Evolutionary conservation across 2,329 filamentous ascomycete species (phyloP).

Genomic region (Xylaria polymorpha): DNA sequence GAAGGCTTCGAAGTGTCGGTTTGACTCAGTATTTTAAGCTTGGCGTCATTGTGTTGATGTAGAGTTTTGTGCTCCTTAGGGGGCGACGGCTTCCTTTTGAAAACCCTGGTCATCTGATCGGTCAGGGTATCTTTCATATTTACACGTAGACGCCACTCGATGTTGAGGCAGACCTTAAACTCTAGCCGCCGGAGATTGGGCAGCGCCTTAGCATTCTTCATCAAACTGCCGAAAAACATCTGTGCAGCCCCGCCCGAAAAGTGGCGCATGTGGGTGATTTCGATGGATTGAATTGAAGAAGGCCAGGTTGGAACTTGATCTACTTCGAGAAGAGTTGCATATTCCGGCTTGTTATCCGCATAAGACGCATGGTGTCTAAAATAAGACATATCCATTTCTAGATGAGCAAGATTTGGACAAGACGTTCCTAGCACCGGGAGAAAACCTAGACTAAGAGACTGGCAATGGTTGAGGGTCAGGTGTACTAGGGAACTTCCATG

Average conservation of each 20-base stretch:
- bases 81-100: slow-evolving; percentile 53
- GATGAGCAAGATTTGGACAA: slow-evolving; percentile 76
- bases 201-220: slow-evolving; percentile 75
- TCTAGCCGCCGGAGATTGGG: slow-evolving; percentile 75
- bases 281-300: slow-evolving; percentile 73
- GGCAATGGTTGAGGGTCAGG: slow-evolving; percentile 81
- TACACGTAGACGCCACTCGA: slow-evolving; percentile 84
- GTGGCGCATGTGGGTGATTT: slow-evolving; percentile 81
- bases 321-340: slow-evolving; percentile 72
- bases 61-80: slow-evolving; percentile 38
- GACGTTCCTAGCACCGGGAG: slow-evolving; percentile 71
- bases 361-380: slow-evolving; percentile 75
- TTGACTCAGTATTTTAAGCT: slow-evolving; percentile 11
- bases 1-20: slow-evolving; percentile 18
- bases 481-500: slow-evolving; percentile 75
- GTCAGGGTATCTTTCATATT: slow-evolving; percentile 84
- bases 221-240: slow-evolving; percentile 81
- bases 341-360: slow-evolving; percentile 79
- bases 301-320: slow-evolving; percentile 84
- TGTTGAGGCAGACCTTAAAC: slow-evolving; percentile 81
- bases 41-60: slow-evolving; percentile 23
- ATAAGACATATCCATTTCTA: slow-evolving; percentile 83
- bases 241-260: slow-evolving; percentile 77
- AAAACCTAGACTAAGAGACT: slow-evolving; percentile 80
- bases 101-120: slow-evolving; percentile 74